These are phyloP conservation scores for Exophiala spinifera DNA, from an alignment of 2,329 filamentous ascomycete genomes.

Conservation along the genomic window DNA sequence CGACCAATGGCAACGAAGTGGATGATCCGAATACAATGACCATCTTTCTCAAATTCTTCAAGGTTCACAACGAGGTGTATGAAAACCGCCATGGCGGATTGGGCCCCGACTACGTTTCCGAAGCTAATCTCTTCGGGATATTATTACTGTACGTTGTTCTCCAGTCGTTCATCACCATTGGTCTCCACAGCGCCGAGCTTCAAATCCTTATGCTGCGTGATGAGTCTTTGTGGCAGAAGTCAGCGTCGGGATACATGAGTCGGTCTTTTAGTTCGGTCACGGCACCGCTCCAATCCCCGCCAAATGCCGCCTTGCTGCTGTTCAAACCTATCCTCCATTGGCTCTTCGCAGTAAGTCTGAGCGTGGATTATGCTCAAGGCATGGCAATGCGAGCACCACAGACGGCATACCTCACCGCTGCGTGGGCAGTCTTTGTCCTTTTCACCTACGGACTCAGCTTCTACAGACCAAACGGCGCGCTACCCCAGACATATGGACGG, in stretches of 20 bases:
- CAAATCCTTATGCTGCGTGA: constrained; percentile 22
- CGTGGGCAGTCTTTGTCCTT: neutral
- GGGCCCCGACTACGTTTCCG: neutral
- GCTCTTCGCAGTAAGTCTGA: constrained; percentile 18
- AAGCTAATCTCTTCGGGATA: neutral
- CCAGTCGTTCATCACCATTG: constrained; percentile 28
- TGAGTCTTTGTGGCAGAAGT: constrained; percentile 14
- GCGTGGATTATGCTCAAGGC: constrained; percentile 4
- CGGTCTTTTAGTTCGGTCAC: neutral
- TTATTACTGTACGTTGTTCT: constrained; percentile 31
- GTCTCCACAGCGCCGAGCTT: constrained; percentile 23
- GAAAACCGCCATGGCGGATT: neutral
- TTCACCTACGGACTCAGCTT: neutral
- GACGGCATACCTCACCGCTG: constrained; percentile 2
- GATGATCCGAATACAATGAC: too few species aligned
- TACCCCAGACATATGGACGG: constrained; percentile 7
- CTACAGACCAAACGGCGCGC: neutral
- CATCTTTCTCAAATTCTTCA: too few species aligned
- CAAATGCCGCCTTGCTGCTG: constrained; percentile 8
- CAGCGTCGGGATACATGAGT: too few species aligned
- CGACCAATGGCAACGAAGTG: too few species aligned
- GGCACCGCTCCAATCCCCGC: constrained; percentile 15
- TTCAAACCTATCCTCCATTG: constrained; percentile 23
- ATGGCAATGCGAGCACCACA: constrained; percentile 4
- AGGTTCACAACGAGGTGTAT: neutral